Conservation (phyloP, 805 yeast genomes). For the Metschnikowia continentalis region DNA sequence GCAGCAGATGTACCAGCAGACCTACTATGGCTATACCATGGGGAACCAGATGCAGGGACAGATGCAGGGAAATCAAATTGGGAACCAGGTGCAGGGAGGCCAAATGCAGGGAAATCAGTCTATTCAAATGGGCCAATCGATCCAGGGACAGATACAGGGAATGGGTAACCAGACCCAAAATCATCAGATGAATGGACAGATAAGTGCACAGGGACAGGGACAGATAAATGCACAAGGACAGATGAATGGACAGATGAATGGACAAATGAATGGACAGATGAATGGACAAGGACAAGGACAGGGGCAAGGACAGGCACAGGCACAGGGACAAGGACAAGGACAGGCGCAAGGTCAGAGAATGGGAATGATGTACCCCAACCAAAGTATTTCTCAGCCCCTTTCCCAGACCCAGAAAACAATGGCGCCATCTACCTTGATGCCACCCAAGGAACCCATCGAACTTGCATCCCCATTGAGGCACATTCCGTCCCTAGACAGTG, state of each 20-base stretch:
- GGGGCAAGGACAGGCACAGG: not conserved
- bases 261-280: not conserved
- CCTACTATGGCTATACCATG: not conserved
- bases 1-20: slow-evolving; percentile 4
- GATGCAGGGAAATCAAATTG: slow-evolving; percentile 1
- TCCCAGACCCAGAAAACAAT: not conserved
- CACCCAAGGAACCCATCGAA: slow-evolving; percentile 35
- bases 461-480: slow-evolving; percentile 36
- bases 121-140: too few relatives aligned
- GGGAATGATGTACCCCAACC: not conserved
- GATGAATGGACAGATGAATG: not conserved
- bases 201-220: slow-evolving; percentile 6
- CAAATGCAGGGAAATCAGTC: not conserved
- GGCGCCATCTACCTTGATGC: not conserved
- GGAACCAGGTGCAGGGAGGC: not conserved
- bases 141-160: not conserved
- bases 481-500: slow-evolving; percentile 14
- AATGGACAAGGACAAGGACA: not conserved
- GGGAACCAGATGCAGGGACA: not conserved
- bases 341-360: not conserved
- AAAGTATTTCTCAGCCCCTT: not conserved
- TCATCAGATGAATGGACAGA: not conserved
- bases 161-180: not conserved
- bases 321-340: not conserved
- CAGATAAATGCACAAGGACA: slow-evolving; percentile 7